Evolutionary conservation across 495 filamentous ascomycete species (phyloP).

Genomic region (Hyaloscypha variabilis): DNA sequence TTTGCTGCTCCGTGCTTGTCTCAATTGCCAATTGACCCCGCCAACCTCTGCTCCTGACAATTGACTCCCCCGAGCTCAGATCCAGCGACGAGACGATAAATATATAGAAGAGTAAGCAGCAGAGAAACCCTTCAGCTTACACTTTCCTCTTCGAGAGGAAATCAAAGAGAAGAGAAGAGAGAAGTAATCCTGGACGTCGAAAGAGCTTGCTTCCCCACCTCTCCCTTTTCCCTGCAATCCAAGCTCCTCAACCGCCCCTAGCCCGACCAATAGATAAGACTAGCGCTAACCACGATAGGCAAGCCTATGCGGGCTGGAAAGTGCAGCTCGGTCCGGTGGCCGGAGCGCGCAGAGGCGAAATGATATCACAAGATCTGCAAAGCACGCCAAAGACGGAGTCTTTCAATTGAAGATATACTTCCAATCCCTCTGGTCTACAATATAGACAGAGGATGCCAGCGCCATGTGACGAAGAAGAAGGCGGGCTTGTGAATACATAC

Average conservation of each 20-base stretch:
- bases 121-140: not conserved
- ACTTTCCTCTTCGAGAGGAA: not conserved
- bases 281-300: conserved; percentile 16
- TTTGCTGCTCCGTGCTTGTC: not conserved
- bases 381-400: not conserved
- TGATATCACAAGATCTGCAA: conserved; percentile 6
- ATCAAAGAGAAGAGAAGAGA: not conserved
- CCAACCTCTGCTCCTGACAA: not conserved
- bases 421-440: not conserved
- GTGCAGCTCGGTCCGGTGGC: not conserved
- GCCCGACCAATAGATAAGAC: conserved; percentile 16
- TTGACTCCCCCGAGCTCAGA: not conserved
- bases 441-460: conserved; percentile 9
- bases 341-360: not conserved
- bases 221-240: not conserved
- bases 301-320: conserved; percentile 3
- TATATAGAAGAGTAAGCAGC: not conserved
- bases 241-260: not conserved
- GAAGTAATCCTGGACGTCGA: not conserved
- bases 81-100: not conserved
- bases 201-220: conserved; percentile 2
- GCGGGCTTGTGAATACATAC: conserved; percentile 11
- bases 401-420: not conserved
- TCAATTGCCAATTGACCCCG: not conserved
- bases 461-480: conserved; percentile 23